Base-by-base conservation (phyloP, 139 green algal genomes). In the Chlamydomonas eustigma region DNA sequence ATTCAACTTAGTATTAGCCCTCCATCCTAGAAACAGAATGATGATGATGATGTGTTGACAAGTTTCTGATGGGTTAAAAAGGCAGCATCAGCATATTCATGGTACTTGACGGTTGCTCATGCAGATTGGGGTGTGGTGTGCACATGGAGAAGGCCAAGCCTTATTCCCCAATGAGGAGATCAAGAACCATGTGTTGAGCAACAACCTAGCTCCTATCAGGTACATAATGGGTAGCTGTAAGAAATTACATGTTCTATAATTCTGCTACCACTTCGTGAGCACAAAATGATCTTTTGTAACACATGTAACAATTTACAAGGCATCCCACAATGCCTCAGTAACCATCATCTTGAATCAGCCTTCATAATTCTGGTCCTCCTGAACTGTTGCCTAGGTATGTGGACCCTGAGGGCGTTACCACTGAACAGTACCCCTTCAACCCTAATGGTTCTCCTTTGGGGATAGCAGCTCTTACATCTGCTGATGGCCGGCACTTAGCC, bases 61-160 rank as follows among this genome's bases (percentile, higher is more conserved):
- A n/a, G n/a, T n/a, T n/a, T n/a, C n/a, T n/a, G n/a, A n/a, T n/a
- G n/a, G n/a, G n/a, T n/a, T n/a, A n/a, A n/a, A n/a, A n/a, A n/a
- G n/a, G n/a, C n/a, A n/a, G n/a, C n/a, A n/a, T n/a, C n/a, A n/a
- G n/a, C n/a, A n/a, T n/a, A n/a, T n/a, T n/a, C n/a, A n/a, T n/a
- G n/a, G n/a, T n/a, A n/a, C n/a, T n/a, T 6, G 50, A 36, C 5
- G 39, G n/a, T 1, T n/a, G n/a, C n/a, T n/a, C n/a, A n/a, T n/a
- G n/a, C n/a, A n/a, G n/a, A 75, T 97, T 71, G 96, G 96, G 50
- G 91, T 99, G 73, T 99, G 96, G 96, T 88, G 89, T 50, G 96
- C 96, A 8, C 96, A 99, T 82, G 96, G 96, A 5, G 96, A 99
- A 88, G 96, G 96, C 39, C 85, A 89, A 52, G 92, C 87, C 37